Percentiles rank a stretch among this genome's conserved stretches.
phyloP scores from a whole-genome alignment of 106 monocot species.

The Allium sativum region DNA sequence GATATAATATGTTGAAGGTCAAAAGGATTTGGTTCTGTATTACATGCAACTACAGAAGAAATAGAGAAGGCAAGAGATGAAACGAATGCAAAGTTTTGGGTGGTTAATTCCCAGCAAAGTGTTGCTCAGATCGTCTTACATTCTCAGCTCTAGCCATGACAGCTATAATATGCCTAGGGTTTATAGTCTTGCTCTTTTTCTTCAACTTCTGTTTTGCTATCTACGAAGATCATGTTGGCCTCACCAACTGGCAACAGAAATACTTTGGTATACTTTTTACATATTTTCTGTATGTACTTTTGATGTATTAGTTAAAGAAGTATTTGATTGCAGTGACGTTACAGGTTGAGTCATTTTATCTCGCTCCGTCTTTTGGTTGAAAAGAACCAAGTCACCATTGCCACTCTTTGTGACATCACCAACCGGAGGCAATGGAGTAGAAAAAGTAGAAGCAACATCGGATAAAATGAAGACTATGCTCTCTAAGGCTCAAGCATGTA shows the following conservation, averaged over 20 bases:
- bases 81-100: no score
- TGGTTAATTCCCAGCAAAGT: no score
- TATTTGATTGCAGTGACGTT: no score
- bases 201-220: slow-evolving; percentile 28
- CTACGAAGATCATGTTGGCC: slow-evolving; percentile 91
- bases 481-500: slow-evolving; percentile 33
- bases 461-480: slow-evolving; percentile 49
- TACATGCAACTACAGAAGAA: no score
- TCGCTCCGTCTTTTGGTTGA: slow-evolving; percentile 1
- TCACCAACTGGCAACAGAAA: slow-evolving; percentile 91
- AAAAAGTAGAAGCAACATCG: slow-evolving; percentile 4
- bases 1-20: no score
- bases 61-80: no score
- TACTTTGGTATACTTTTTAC: no score
- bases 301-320: no score
- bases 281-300: no score
- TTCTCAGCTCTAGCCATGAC: slow-evolving; percentile 4
- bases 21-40: no score
- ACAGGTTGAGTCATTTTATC: no score
- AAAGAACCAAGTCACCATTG: neutral
- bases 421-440: neutral
- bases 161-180: slow-evolving; percentile 22
- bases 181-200: slow-evolving; percentile 28
- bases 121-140: no score
- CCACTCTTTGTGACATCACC: slow-evolving; percentile 5